phyloP scores from a whole-genome alignment of 2,329 filamentous ascomycete genomes.

The Ophiosphaerella narmari region DNA sequence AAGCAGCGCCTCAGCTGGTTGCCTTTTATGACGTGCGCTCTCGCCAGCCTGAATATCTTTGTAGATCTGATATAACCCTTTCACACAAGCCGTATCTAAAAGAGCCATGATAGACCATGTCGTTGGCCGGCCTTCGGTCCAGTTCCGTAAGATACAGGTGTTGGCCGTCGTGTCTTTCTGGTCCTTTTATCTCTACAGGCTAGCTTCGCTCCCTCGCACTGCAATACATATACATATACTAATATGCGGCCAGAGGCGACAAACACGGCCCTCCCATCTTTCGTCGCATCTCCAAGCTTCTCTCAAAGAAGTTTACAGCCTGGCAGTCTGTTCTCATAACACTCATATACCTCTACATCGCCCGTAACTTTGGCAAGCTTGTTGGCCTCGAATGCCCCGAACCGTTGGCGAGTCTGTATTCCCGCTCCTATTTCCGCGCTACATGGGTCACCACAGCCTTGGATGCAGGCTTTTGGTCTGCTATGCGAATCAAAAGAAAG shows the following conservation, averaged over 20 bases:
- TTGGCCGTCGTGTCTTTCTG: conserved; percentile 90
- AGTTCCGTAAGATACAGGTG: conserved; percentile 91
- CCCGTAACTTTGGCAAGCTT: conserved; percentile 91
- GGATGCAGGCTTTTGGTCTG: conserved; percentile 97
- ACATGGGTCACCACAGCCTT: conserved; percentile 96
- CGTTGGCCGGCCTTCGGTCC: conserved; percentile 84
- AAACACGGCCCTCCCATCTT: conserved; percentile 84
- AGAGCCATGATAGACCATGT: conserved; percentile 71
- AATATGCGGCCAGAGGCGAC: conserved; percentile 65
- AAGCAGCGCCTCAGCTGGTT: conserved; percentile 5
- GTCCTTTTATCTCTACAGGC: conserved; percentile 82
- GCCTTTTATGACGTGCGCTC: conserved; percentile 22
- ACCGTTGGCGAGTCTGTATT: conserved; percentile 92
- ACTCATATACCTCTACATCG: conserved; percentile 87
- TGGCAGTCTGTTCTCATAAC: conserved; percentile 91
- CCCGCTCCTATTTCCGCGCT: conserved; percentile 87
- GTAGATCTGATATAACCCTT: conserved; percentile 1
- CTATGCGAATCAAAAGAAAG: conserved; percentile 84
- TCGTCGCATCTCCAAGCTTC: conserved; percentile 70
- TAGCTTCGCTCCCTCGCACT: conserved; percentile 31
- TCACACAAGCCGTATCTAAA: not conserved
- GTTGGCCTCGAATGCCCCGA: conserved; percentile 90
- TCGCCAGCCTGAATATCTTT: not conserved
- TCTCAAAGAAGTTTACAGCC: conserved; percentile 74
- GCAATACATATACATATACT: conserved; percentile 7